Conservation (phyloP, 768 basidiomycete species). For the Strobilomyces confusus region DNA sequence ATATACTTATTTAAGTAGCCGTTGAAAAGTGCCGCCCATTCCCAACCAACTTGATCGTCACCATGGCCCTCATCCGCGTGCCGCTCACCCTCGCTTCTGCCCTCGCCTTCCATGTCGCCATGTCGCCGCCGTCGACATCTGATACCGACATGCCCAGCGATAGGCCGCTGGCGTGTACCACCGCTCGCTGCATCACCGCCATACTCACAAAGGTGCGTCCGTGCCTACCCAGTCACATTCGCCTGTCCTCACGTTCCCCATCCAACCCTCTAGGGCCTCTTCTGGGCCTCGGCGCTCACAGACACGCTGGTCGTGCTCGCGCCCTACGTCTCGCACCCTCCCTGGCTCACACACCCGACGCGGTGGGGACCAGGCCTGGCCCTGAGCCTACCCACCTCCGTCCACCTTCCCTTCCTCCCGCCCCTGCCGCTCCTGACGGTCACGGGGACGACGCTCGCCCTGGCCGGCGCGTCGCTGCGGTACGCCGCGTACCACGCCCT, state of each 20-base stretch:
- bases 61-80: constrained; percentile 34
- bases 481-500: constrained; percentile 27
- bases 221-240: too few species aligned
- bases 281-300: constrained; percentile 11
- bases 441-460: constrained; percentile 36
- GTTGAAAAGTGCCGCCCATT: too few species aligned
- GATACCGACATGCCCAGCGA: constrained; percentile 7
- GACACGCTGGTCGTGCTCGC: constrained; percentile 7
- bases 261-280: constrained; percentile 10
- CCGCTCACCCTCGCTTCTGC: constrained; percentile 42
- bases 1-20: constrained; percentile 1
- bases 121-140: constrained; percentile 36
- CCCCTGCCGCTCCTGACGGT: constrained; percentile 14
- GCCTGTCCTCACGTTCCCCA: not conserved
- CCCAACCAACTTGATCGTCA: not conserved
- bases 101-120: constrained; percentile 40
- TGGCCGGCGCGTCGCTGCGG: constrained; percentile 41
- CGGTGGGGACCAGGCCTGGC: not conserved
- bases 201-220: constrained; percentile 16
- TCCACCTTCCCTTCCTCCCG: not conserved
- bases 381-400: not conserved
- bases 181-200: constrained; percentile 6
- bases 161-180: constrained; percentile 20
- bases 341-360: not conserved
- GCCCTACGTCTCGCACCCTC: constrained; percentile 1